A percentile compares a stretch with the other conserved stretches of the same genome.
Evolutionary conservation across 352 stramenopile species (phyloP).

Genomic region (Phytophthora podocarpi): DNA sequence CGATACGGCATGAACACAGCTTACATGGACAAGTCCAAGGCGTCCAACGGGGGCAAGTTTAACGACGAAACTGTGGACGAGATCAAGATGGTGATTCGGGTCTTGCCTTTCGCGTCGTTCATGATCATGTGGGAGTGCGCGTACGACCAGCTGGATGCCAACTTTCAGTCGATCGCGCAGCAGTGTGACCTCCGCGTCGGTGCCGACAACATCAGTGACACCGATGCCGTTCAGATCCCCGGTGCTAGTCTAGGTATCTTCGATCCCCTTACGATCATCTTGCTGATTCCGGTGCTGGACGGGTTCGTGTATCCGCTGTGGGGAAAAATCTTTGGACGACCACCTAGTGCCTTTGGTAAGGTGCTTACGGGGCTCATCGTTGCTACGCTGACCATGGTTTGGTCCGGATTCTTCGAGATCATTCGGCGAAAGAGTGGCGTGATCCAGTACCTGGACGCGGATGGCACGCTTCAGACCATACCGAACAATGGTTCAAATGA

Average conservation of each 20-base stretch:
- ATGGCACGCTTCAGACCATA: constrained; percentile 36
- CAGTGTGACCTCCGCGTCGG: constrained; percentile 78
- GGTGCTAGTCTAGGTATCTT: constrained; percentile 85
- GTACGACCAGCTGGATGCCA: constrained; percentile 87
- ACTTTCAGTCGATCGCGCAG: constrained; percentile 89
- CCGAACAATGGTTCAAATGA: constrained; percentile 60
- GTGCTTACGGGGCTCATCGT: constrained; percentile 77
- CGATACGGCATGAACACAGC: constrained; percentile 80
- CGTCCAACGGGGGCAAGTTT: constrained; percentile 76
- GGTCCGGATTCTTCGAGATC: constrained; percentile 83
- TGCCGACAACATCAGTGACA: constrained; percentile 34
- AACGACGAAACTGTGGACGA: constrained; percentile 87
- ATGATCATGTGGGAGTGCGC: constrained; percentile 91
- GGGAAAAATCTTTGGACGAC: constrained; percentile 48
- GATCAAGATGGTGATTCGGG: constrained; percentile 86
- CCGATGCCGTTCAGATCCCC: constrained; percentile 57
- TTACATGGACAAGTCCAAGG: constrained; percentile 88
- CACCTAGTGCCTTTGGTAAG: constrained; percentile 81
- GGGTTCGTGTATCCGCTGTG: constrained; percentile 79
- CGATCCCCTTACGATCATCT: constrained; percentile 85
- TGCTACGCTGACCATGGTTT: constrained; percentile 85
- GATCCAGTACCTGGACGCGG: constrained; percentile 42
- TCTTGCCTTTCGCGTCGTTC: constrained; percentile 88
- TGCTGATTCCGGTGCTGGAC: constrained; percentile 79
- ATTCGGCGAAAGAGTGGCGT: constrained; percentile 58